A percentile compares a stretch with the other conserved stretches of the same genome.
Evolutionary conservation across 1,284 basidiomycete genomes (phyloP).

Genomic region (Rhodotorula sp.): DNA sequence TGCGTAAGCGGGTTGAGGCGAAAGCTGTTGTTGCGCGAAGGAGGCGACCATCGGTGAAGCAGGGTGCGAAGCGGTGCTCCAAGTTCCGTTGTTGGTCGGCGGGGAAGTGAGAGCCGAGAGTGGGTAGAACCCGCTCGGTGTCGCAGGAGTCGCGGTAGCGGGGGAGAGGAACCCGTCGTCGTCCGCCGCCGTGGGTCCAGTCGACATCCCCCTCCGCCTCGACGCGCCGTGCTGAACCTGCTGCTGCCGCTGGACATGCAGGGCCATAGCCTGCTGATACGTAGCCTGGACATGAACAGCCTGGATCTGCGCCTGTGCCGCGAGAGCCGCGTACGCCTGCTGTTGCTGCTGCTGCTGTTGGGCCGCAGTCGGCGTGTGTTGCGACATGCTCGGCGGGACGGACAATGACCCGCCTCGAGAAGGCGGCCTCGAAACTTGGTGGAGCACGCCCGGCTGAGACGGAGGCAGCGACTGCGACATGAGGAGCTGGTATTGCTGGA

Average conservation of each 20-base stretch:
- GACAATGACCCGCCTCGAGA: constrained; percentile 27
- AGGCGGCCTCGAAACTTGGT: constrained; percentile 18
- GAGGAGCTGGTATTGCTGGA: not conserved
- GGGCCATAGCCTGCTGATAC: constrained; percentile 29
- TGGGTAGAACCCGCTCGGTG: constrained; percentile 19
- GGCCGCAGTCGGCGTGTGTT: constrained; percentile 11
- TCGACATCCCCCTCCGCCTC: not conserved
- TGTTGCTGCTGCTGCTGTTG: constrained; percentile 9
- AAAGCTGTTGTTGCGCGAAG: too few species aligned
- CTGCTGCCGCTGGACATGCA: constrained; percentile 30
- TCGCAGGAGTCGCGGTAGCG: not conserved
- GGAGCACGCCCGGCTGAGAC: too few species aligned
- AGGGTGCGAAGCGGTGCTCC: not conserved
- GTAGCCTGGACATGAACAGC: constrained; percentile 20
- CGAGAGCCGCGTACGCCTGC: not conserved
- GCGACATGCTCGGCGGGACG: constrained; percentile 17
- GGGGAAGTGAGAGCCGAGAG: not conserved
- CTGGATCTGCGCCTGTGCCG: not conserved
- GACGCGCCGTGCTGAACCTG: not conserved
- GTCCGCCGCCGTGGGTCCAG: not conserved
- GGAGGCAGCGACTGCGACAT: not conserved
- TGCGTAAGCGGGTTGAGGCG: constrained; percentile 7
- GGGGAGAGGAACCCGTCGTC: constrained; percentile 7
- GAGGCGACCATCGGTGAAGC: constrained; percentile 5
- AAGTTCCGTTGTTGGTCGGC: not conserved